Percentiles rank a stretch among this genome's conserved stretches.
Evolutionary conservation across 2,329 filamentous ascomycete genomes (phyloP).

Genomic region (Aspergillus ustus): DNA sequence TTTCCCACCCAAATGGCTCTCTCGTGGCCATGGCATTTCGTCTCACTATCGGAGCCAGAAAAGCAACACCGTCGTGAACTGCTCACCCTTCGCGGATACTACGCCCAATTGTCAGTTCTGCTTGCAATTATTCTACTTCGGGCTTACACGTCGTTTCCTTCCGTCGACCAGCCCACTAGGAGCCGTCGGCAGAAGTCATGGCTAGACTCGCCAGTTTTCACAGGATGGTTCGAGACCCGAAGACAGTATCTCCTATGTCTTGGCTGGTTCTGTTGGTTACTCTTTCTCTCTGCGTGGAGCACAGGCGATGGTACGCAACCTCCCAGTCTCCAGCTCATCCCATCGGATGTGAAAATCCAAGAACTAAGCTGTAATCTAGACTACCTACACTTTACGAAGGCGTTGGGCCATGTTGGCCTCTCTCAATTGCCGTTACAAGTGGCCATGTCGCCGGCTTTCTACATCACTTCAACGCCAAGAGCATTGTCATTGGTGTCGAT

Average conservation of each 20-base stretch:
- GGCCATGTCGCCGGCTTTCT: constrained; percentile 52
- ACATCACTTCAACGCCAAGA: constrained; percentile 51
- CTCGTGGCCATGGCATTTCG: constrained; percentile 57
- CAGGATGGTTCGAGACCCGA: constrained; percentile 53
- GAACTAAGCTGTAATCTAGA: constrained; percentile 45
- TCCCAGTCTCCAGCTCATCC: neutral
- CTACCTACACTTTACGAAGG: constrained; percentile 67
- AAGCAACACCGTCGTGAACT: constrained; percentile 55
- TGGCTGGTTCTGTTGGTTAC: constrained; percentile 58
- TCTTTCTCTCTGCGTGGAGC: constrained; percentile 54
- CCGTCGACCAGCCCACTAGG: constrained; percentile 1
- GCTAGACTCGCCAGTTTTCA: constrained; percentile 50
- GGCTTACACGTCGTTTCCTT: constrained; percentile 30
- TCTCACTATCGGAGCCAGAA: constrained; percentile 55
- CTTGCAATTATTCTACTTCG: constrained; percentile 49
- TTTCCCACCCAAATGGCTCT: constrained; percentile 24
- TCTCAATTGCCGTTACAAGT: constrained; percentile 66
- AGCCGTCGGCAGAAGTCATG: constrained; percentile 38
- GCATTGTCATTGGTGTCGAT: constrained; percentile 54
- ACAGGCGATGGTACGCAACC: constrained; percentile 58
- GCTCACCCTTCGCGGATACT: constrained; percentile 60
- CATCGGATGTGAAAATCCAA: neutral
- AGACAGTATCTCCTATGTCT: constrained; percentile 55
- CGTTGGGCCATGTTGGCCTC: constrained; percentile 62
- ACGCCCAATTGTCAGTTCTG: constrained; percentile 60